Evolutionary conservation across 495 filamentous ascomycete genomes (phyloP).

Genomic region (Hyaloscypha finlandica): DNA sequence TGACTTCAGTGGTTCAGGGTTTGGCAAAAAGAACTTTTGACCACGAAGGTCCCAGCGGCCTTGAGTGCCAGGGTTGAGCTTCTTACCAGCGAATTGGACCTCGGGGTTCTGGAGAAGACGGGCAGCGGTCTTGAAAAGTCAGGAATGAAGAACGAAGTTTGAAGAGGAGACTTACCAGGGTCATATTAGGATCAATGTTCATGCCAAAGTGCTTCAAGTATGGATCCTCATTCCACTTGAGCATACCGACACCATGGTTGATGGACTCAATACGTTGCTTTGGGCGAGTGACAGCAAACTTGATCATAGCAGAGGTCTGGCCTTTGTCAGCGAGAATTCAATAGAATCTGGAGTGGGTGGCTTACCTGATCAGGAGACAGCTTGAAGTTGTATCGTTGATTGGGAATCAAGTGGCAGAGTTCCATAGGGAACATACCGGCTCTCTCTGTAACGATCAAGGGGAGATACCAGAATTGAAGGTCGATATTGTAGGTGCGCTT

Average conservation of each 20-base stretch:
- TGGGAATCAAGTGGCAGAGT: slow-evolving; percentile 50
- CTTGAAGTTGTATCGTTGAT: slow-evolving; percentile 81
- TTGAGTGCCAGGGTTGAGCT: slow-evolving; percentile 52
- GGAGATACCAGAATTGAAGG: slow-evolving; percentile 53
- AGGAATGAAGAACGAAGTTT: background rate
- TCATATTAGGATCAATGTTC: slow-evolving; percentile 60
- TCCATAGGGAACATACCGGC: slow-evolving; percentile 78
- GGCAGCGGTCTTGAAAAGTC: slow-evolving; percentile 53
- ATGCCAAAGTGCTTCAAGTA: slow-evolving; percentile 70
- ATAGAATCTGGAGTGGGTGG: background rate
- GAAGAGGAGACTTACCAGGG: slow-evolving; percentile 39
- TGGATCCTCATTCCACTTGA: slow-evolving; percentile 69
- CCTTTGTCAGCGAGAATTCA: background rate
- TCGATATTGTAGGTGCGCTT: slow-evolving; percentile 59
- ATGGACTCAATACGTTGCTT: slow-evolving; percentile 62
- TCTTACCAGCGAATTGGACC: slow-evolving; percentile 60
- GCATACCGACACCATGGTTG: slow-evolving; percentile 59
- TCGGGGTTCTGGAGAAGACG: slow-evolving; percentile 71
- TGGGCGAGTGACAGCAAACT: slow-evolving; percentile 72
- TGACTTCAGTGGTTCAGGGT: slow-evolving; percentile 56
- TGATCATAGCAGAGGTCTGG: slow-evolving; percentile 80
- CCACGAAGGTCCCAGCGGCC: slow-evolving; percentile 88
- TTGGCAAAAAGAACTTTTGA: slow-evolving; percentile 68
- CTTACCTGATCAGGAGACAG: slow-evolving; percentile 58
- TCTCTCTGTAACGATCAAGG: slow-evolving; percentile 70